phyloP scores from a whole-genome alignment of 768 basidiomycete species.

The Tricholoma matsutake region DNA sequence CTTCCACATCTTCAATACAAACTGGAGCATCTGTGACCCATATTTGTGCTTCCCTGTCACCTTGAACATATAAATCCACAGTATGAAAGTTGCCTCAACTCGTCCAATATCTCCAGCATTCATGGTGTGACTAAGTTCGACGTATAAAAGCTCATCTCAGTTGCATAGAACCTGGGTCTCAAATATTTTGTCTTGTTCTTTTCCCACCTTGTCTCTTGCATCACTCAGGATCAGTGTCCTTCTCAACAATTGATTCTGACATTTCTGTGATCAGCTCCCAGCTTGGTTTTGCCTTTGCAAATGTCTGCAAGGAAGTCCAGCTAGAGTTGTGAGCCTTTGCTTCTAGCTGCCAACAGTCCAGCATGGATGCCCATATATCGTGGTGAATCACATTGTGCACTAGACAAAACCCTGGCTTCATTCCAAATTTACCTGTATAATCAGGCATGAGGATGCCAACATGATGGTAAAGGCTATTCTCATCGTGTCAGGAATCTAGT shows the following conservation, averaged over 20 bases:
- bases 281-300: conserved; percentile 20
- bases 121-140: conserved; percentile 26
- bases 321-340: conserved; percentile 1
- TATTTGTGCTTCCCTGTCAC: no score
- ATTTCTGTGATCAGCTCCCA: conserved; percentile 15
- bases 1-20: conserved; percentile 20
- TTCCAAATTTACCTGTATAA: conserved; percentile 21
- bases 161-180: conserved; percentile 15
- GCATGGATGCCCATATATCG: conserved; percentile 5
- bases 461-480: conserved; percentile 2
- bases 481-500: conserved; percentile 3
- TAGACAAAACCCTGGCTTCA: conserved; percentile 24
- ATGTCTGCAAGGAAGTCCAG: conserved; percentile 16
- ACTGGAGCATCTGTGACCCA: conserved; percentile 19
- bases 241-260: conserved; percentile 10
- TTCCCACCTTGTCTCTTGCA: background rate
- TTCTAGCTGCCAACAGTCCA: conserved; percentile 25
- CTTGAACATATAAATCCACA: conserved; percentile 29
- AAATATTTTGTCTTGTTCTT: conserved; percentile 16
- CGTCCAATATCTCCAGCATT: conserved; percentile 31
- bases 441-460: conserved; percentile 19
- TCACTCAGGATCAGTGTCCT: background rate
- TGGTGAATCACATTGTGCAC: conserved; percentile 29
- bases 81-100: no score
- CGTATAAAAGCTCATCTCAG: conserved; percentile 27